Evolutionary conservation across 768 basidiomycete genomes (phyloP), one percentile per base, ranked within the genome.

Genomic region (Serpula lacrymans): DNA sequence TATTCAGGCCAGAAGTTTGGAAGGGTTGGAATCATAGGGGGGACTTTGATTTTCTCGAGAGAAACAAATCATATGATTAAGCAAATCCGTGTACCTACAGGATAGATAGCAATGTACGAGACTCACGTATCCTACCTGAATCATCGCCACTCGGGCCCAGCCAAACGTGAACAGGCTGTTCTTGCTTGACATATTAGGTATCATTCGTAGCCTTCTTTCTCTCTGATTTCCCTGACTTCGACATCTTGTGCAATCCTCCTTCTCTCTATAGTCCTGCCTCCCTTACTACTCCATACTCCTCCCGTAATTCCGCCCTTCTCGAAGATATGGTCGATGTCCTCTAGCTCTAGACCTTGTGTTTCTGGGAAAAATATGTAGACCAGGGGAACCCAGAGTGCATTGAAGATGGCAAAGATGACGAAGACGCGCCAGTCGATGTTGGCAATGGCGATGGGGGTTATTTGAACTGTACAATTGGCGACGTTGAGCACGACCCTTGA

Each of bases 361-460:
- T 65, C 59, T 1, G 59, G 60, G 54, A 62, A 63, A 43, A 62
- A 62, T 18, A 49, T 31, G 39, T 62, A 65, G 17, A 69, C 65
- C 14, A 72, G 52, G 3, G 67, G 64, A 10, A 71, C 63, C 65
- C 67, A 71, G 31, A 63, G 59, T 17, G 68, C 67, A 48, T 71
- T 72, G 49, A 70, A 64, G 12, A 68, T 56, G 8, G 69, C 69
- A 43, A 72, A 73, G 24, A 72, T 67, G 43, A 70, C 65, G 58
- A 69, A 74, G 4, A 71, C 67, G 20, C 63, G 54, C 63, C 69
- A 71, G 31, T 48, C 45, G 36, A 72, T 68, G 52, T 68, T 68
- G n/a, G 59, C 63, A 39, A 72, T 70, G 1, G 68, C 67, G 2
- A 58, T 60, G 6, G 66, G 67, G 6, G 70, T 68, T 54, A 70